Conservation (phyloP, 805 yeast species). For the Starmera pachycereana region DNA sequence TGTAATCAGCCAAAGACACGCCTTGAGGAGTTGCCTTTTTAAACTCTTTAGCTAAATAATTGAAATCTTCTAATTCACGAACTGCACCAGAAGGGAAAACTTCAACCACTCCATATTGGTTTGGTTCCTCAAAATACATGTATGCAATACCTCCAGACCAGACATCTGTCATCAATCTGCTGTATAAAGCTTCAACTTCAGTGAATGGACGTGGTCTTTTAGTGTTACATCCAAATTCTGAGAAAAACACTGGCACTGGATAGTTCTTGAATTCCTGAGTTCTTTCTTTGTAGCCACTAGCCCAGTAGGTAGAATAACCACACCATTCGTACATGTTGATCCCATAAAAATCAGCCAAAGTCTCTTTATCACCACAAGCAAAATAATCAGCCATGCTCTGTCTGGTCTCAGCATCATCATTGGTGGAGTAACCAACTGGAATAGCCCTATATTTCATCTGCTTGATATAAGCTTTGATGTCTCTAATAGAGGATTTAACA, state of each 20-base stretch:
- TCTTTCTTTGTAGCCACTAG: constrained; percentile 58
- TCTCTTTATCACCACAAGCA: constrained; percentile 53
- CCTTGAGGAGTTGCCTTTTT: constrained; percentile 36
- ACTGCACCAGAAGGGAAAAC: constrained; percentile 32
- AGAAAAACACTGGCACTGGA: constrained; percentile 67
- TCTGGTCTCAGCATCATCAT: constrained; percentile 80
- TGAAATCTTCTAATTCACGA: constrained; percentile 48
- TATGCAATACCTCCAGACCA: constrained; percentile 86
- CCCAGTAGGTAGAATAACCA: constrained; percentile 49
- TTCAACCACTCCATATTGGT: constrained; percentile 62
- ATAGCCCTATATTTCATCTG: constrained; percentile 58
- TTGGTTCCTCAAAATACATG: constrained; percentile 73
- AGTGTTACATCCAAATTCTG: constrained; percentile 72
- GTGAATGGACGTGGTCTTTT: constrained; percentile 61
- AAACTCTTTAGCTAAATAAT: constrained; percentile 44
- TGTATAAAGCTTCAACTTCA: constrained; percentile 57
- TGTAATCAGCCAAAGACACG: constrained; percentile 21
- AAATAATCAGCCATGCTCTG: constrained; percentile 74
- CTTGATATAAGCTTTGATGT: constrained; percentile 65
- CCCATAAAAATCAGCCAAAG: constrained; percentile 65
- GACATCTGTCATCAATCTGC: constrained; percentile 58
- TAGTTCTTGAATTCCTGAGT: constrained; percentile 52
- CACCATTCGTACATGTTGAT: constrained; percentile 88
- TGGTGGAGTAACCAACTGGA: constrained; percentile 92
- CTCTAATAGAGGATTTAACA: constrained; percentile 95